Percentiles rank a stretch among this genome's conserved stretches.
Conservation (phyloP, 805 yeast genomes). For the Candida caryicola region DNA sequence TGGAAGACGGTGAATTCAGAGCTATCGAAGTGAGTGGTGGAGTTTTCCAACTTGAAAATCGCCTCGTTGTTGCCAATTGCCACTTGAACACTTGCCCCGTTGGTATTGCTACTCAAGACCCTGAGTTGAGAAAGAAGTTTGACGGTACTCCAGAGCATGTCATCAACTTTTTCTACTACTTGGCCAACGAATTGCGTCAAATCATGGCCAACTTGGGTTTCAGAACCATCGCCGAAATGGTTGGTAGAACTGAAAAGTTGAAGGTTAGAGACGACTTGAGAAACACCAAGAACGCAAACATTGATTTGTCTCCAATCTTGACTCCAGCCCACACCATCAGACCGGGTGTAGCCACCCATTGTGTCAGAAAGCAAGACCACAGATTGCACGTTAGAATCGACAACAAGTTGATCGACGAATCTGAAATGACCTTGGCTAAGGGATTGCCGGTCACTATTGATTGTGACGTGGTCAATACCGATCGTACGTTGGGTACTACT, state of each 20-base stretch:
- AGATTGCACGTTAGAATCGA: constrained; percentile 89
- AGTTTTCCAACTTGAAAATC: background rate
- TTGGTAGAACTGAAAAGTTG: constrained; percentile 92
- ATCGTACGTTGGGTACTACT: constrained; percentile 94
- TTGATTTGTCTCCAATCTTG: constrained; percentile 87
- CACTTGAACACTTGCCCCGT: constrained; percentile 95
- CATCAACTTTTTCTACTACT: constrained; percentile 93
- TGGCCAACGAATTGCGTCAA: constrained; percentile 86
- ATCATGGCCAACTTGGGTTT: constrained; percentile 95
- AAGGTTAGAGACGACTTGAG: constrained; percentile 80
- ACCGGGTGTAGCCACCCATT: constrained; percentile 94
- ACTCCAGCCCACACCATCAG: constrained; percentile 96
- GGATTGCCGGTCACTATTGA: constrained; percentile 96
- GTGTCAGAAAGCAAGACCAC: constrained; percentile 92
- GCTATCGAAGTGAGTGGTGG: constrained; percentile 9
- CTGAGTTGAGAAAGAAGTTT: constrained; percentile 86
- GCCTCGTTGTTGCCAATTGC: constrained; percentile 34
- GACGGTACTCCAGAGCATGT: constrained; percentile 98
- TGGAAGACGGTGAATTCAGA: constrained; percentile 4
- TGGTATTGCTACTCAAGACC: constrained; percentile 98
- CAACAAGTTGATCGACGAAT: constrained; percentile 92
- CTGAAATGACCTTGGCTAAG: constrained; percentile 90
- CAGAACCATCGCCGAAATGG: constrained; percentile 96
- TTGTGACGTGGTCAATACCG: constrained; percentile 91
- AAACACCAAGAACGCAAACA: constrained; percentile 84